phyloP scores from a whole-genome alignment of 164 flowering plant species.

The Saururus chinensis region DNA sequence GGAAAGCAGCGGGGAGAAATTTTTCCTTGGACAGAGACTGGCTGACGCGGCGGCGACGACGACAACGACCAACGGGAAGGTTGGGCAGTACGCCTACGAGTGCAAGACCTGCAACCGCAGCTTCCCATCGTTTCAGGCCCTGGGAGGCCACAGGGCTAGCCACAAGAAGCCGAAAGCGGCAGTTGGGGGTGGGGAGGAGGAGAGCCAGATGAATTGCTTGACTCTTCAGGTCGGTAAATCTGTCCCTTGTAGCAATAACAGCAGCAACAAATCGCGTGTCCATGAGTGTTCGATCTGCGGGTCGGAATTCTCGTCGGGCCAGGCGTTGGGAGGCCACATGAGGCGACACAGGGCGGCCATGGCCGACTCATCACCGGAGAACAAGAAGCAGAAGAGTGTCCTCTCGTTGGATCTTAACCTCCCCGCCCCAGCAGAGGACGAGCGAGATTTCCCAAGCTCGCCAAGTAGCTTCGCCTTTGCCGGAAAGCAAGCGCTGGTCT shows the following conservation, averaged over 20 bases:
- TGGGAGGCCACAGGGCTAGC: conserved; percentile 66
- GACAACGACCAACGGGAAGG: conserved; percentile 10
- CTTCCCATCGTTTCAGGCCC: conserved; percentile 56
- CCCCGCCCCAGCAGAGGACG: conserved; percentile 76
- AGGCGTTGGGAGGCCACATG: conserved; percentile 86
- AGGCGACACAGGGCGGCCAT: conserved; percentile 43
- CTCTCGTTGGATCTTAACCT: conserved; percentile 66
- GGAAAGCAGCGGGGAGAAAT: conserved; percentile 3
- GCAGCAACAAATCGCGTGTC: conserved; percentile 21
- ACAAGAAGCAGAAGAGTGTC: conserved; percentile 19
- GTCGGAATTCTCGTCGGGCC: conserved; percentile 73
- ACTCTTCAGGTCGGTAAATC: neutral
- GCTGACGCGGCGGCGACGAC: conserved; percentile 6
- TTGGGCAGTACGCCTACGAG: conserved; percentile 31
- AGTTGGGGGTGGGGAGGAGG: conserved; percentile 3
- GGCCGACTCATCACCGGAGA: conserved; percentile 6
- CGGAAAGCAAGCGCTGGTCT: conserved; percentile 26
- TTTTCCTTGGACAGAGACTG: conserved; percentile 11
- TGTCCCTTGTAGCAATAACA: neutral
- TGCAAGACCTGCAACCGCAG: conserved; percentile 50
- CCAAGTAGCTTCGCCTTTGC: conserved; percentile 23
- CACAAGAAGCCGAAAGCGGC: conserved; percentile 37
- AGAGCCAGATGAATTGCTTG: conserved; percentile 1
- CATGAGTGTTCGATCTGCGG: conserved; percentile 83
- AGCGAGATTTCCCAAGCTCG: conserved; percentile 12